Base-by-base conservation (phyloP, 345 rosid species). In the Populus ilicifolia region DNA sequence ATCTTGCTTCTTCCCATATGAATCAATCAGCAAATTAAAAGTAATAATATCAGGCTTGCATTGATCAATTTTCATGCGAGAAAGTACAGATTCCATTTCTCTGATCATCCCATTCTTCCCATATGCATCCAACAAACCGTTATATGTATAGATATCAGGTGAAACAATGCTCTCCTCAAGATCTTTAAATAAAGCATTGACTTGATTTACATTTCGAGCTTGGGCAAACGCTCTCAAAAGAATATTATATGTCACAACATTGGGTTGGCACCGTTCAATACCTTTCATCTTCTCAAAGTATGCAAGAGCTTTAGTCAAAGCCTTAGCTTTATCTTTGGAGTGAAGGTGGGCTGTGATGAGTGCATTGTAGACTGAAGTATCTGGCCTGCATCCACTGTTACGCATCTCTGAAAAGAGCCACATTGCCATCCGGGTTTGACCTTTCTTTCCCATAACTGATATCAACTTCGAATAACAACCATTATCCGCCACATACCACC, bases 361-460 rank as follows among this genome's bases (percentile, higher is more conserved):
- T 3, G 98, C 87, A 61, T 94, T 94, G 85, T 92, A 94, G 67
- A 94, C 98, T 8, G 99, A 93, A 54, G 96, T 67, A 69, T 95
- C 97, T 2, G 97, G 97, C 21, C 96, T 92, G 83, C 99, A 95
- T 18, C 99, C 99, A 29, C 99, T 90, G 74, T 89, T 93, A 27
- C 91, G 88, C 99, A 95, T 95, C 91, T 95, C 97, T 5, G 98
- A 89, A 80, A 95, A 95, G 18, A 95, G 90, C 99, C 99, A 95
- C 96, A 95, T 91, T 1, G 98, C 99, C 99, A 93, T 90, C 67
- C 98, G 82, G 10, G 88, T 95, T 81, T 94, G 94, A 50, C 97
- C 97, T 71, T 88, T 91, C 81, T 91, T 94, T 25, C 98, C 97
- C 96, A 94, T 92, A 35, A 89, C 89, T 0, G 98, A 82, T 77